These are phyloP conservation scores for Sanghuangporus weigelae DNA, from an alignment of 1,284 basidiomycete genomes.

Conservation along the genomic window DNA sequence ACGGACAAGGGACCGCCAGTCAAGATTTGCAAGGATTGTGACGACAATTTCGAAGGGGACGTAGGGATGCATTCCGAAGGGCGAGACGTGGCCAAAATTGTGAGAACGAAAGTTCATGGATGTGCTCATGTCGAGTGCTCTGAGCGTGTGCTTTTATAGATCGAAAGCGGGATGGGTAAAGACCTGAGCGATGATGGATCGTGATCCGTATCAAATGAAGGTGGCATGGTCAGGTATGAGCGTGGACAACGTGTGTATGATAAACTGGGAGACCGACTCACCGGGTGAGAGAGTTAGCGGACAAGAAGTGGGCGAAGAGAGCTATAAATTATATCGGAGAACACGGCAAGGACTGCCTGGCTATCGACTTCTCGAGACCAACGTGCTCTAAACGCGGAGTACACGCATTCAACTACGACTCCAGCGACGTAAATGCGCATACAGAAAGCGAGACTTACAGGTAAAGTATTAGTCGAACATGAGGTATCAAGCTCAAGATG, in stretches of 20 bases:
- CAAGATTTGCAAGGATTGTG: slow-evolving; percentile 24
- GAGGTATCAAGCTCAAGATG: not conserved
- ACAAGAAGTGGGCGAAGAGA: not conserved
- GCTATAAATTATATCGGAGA: not conserved
- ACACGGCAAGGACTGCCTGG: not conserved
- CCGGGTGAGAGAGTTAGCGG: not conserved
- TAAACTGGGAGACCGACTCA: not conserved
- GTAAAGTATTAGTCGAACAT: not conserved
- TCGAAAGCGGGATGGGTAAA: not conserved
- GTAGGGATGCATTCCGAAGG: slow-evolving; percentile 13
- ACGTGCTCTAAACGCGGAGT: not conserved
- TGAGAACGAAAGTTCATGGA: not conserved
- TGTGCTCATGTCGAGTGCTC: not conserved
- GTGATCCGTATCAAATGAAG: not conserved
- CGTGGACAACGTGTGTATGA: not conserved
- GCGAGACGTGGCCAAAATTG: not conserved
- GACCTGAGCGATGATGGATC: not conserved
- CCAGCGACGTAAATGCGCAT: not conserved
- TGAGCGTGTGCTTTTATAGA: not conserved
- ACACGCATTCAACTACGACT: not conserved
- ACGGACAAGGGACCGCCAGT: slow-evolving; percentile 21
- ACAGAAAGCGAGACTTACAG: not conserved
- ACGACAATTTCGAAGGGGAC: slow-evolving; percentile 26
- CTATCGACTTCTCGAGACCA: not conserved
- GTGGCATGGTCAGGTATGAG: not conserved